These are phyloP conservation scores for Penicillium bovifimosum DNA, from an alignment of 495 filamentous ascomycete species.

Conservation along the genomic window DNA sequence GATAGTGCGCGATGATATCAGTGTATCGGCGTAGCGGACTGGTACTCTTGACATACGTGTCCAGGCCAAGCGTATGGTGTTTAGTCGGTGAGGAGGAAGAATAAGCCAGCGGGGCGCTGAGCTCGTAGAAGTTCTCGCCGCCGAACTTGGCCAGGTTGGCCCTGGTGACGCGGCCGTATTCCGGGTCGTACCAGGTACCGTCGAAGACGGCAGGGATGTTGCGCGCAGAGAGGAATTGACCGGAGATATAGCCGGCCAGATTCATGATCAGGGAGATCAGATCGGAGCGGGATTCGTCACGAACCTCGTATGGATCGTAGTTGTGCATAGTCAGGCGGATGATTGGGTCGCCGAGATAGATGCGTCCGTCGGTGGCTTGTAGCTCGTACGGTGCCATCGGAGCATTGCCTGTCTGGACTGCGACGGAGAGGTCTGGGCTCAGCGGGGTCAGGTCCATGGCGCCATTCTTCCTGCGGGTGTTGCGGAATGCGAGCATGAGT, in stretches of 20 bases:
- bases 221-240: constrained; percentile 66
- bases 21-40: constrained; percentile 78
- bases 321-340: constrained; percentile 37
- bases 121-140: constrained; percentile 27
- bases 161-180: constrained; percentile 39
- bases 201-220: constrained; percentile 76
- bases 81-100: constrained; percentile 47
- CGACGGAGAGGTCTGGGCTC: constrained; percentile 21
- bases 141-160: constrained; percentile 31
- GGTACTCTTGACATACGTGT: constrained; percentile 73
- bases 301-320: constrained; percentile 36
- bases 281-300: constrained; percentile 31
- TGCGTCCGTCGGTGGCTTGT: constrained; percentile 25
- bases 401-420: constrained; percentile 24
- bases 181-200: constrained; percentile 56
- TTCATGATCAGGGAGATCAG: constrained; percentile 68
- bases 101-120: constrained; percentile 43
- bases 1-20: constrained; percentile 86
- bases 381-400: constrained; percentile 27
- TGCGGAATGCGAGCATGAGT: constrained; percentile 39
- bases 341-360: constrained; percentile 48
- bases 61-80: constrained; percentile 57
- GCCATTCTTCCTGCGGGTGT: constrained; percentile 34
- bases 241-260: constrained; percentile 66
- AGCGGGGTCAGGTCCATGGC: constrained; percentile 31